Base-by-base conservation (phyloP, 139 green algal genomes). In the Coelastrella sp. region DNA sequence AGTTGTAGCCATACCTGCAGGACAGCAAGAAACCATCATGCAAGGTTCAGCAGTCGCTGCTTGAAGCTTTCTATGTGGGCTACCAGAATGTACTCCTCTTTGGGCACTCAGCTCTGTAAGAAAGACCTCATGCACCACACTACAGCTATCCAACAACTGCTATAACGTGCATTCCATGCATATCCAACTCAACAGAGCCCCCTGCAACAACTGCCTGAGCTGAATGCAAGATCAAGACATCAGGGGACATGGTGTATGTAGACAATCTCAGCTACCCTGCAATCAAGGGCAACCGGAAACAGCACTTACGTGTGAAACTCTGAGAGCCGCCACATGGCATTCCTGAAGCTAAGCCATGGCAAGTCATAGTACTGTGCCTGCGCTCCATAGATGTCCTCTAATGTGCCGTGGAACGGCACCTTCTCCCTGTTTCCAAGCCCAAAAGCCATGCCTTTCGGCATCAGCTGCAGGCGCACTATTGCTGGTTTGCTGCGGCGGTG, bases 341-440 rank as follows among this genome's bases (percentile, higher is more conserved):
- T 88, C 1, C 88, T 68, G 66, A 84, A 89, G 23, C 75, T 87
- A 13, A 91, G 34, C 73, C 78, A 85, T 5, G 88, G 88, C 75
- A 89, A 41, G 30, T 73, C 75, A 41, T 91, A 91, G 59, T 89
- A 91, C 84, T 91, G 88, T 74, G 85, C 78, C 60, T 85, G 79
- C 5, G 85, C 82, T 9, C 69, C 82, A 32, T 87, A 87, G 2
- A 82, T 87, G 71, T 87, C 82, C 71, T 87, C 82, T 17, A 87
- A 35, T n/a, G 82, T 87, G 38, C n/a, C 82, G 30, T 68, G 23
- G 41, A 87, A 87, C 17, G 51, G 82, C 37, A 53, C 82, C 82
- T 87, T 82, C 2, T 87, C 82, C 30, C 69, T 86, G 41, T 45
- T 69, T 34, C 69, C 82, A 17, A 40, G 57, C 19, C 25, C 80